phyloP scores from a whole-genome alignment of 495 filamentous ascomycete genomes.

The Aspergillus nanangensis region DNA sequence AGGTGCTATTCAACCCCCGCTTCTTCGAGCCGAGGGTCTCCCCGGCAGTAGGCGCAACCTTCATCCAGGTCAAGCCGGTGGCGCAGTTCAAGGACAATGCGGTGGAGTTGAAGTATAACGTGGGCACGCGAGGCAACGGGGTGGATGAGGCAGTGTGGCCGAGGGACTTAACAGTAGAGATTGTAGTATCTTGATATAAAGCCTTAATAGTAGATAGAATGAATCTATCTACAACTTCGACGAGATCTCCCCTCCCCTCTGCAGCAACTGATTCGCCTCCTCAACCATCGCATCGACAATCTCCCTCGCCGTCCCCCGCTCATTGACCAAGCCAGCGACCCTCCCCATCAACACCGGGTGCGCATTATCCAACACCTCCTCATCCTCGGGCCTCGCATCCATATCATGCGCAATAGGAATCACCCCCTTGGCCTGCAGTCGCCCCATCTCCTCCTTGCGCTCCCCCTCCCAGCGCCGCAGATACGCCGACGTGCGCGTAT shows the following conservation, averaged over 20 bases:
- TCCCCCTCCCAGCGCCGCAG: constrained; percentile 84
- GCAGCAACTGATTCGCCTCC: constrained; percentile 60
- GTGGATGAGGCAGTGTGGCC: constrained; percentile 15
- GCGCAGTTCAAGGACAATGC: constrained; percentile 3
- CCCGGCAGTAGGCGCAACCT: not conserved
- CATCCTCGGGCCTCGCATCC: constrained; percentile 60
- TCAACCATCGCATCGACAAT: constrained; percentile 80
- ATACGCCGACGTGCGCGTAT: constrained; percentile 76
- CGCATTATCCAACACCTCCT: constrained; percentile 76
- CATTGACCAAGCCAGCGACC: constrained; percentile 76
- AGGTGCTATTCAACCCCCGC: constrained; percentile 8
- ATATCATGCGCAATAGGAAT: constrained; percentile 82
- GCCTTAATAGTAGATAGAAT: too few species aligned
- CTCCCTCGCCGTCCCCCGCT: constrained; percentile 72
- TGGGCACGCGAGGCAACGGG: constrained; percentile 21
- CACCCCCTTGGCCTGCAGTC: constrained; percentile 68
- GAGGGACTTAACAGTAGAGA: constrained; percentile 6
- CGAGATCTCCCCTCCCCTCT: constrained; percentile 32
- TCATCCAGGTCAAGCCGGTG: constrained; percentile 9
- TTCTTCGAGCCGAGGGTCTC: constrained; percentile 14
- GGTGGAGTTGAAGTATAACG: constrained; percentile 14
- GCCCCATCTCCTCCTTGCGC: constrained; percentile 70
- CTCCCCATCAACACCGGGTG: constrained; percentile 85
- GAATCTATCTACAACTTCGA: constrained; percentile 4
- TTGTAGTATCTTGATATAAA: too few species aligned